Conservation (phyloP, 192 early-diverging fungal genomes). For the Fimicolochytrium jonesii region DNA sequence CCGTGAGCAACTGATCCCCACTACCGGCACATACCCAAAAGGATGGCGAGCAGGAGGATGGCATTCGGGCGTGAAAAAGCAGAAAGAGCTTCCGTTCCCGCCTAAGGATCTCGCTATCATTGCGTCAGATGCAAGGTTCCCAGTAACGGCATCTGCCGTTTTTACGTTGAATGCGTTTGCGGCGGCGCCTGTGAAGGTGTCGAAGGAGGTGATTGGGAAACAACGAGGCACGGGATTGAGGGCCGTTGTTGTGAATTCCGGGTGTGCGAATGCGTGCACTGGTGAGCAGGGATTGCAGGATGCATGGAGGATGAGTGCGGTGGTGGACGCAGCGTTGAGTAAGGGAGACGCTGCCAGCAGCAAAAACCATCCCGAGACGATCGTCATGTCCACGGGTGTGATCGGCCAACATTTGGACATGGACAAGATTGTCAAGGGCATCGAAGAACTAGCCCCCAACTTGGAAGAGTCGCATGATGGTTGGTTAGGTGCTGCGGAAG, state of each 20-base stretch:
- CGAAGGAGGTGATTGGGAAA: slow-evolving; percentile 55
- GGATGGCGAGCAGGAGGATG: slow-evolving; percentile 81
- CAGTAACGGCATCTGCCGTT: slow-evolving; percentile 74
- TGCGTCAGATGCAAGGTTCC: slow-evolving; percentile 50
- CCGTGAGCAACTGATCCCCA: slow-evolving; percentile 41
- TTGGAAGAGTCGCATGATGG: slow-evolving; percentile 55
- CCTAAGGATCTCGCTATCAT: slow-evolving; percentile 85
- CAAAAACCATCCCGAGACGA: background rate
- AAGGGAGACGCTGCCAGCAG: slow-evolving; percentile 24
- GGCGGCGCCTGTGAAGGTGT: slow-evolving; percentile 84
- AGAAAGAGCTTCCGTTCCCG: slow-evolving; percentile 48
- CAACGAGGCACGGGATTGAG: slow-evolving; percentile 32
- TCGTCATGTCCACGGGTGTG: slow-evolving; percentile 97
- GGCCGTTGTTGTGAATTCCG: slow-evolving; percentile 76
- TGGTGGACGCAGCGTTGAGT: slow-evolving; percentile 52
- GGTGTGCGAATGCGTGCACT: slow-evolving; percentile 96
- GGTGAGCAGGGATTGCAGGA: slow-evolving; percentile 77
- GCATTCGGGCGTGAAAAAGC: slow-evolving; percentile 76
- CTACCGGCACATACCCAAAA: slow-evolving; percentile 71
- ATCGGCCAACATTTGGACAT: slow-evolving; percentile 89
- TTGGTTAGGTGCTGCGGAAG: slow-evolving; percentile 80
- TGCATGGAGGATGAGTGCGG: slow-evolving; percentile 64
- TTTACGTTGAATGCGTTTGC: slow-evolving; percentile 92
- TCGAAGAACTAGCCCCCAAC: slow-evolving; percentile 33
- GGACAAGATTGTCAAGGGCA: slow-evolving; percentile 73